phyloP scores from a whole-genome alignment of 2,329 filamentous ascomycete species.

The Curvularia spicifera region DNA sequence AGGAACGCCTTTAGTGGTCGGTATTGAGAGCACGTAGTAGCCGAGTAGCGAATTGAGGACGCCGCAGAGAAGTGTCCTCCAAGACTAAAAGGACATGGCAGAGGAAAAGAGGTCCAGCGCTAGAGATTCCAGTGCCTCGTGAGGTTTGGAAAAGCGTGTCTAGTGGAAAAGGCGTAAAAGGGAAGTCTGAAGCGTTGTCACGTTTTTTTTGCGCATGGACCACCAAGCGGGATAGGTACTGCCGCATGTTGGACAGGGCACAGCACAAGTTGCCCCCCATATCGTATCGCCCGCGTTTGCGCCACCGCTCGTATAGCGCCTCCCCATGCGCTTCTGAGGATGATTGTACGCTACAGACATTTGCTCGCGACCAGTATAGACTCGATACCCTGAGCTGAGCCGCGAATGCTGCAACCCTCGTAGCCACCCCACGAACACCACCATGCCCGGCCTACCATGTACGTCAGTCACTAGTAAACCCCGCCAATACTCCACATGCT shows the following conservation, averaged over 20 bases:
- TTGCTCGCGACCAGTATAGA: conserved; percentile 47
- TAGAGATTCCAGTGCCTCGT: neutral
- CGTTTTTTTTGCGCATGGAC: conserved; percentile 30
- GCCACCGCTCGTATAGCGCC: conserved; percentile 27
- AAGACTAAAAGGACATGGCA: conserved; percentile 1
- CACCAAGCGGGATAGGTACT: conserved; percentile 17
- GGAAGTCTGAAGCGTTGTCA: conserved; percentile 24
- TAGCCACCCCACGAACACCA: conserved; percentile 31
- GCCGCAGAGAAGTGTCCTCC: conserved; percentile 2
- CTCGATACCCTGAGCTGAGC: conserved; percentile 44
- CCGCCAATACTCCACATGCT: conserved; percentile 3
- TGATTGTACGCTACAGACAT: conserved; percentile 51
- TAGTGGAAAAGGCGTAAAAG: conserved; percentile 15
- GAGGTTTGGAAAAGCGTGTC: conserved; percentile 11
- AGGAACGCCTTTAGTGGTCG: conserved; percentile 24
- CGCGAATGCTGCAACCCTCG: conserved; percentile 36
- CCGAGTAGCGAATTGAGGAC: conserved; percentile 16
- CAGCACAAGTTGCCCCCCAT: conserved; percentile 22
- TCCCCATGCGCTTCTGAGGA: conserved; percentile 45
- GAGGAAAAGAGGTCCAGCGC: conserved; percentile 3
- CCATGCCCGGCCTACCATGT: conserved; percentile 61
- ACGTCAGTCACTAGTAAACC: conserved; percentile 33
- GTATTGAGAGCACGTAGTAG: conserved; percentile 23
- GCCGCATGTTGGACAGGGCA: conserved; percentile 17
- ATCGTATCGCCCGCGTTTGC: conserved; percentile 25